phyloP scores from a whole-genome alignment of 495 filamentous ascomycete genomes.

The Podospora pseudoanserina region DNA sequence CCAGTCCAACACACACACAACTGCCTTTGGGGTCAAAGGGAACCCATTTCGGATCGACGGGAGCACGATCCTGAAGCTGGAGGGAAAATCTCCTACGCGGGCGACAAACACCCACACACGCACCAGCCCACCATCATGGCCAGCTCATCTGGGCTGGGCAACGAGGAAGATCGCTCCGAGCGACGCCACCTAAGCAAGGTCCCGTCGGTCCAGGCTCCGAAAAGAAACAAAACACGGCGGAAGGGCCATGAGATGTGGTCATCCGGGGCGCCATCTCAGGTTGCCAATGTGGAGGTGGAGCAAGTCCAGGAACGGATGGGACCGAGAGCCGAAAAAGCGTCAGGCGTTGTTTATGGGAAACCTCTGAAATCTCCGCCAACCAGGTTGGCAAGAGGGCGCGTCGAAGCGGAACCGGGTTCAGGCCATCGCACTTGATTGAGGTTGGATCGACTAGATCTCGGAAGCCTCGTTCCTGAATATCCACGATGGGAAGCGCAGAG shows the following conservation, averaged over 20 bases:
- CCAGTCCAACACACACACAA: background rate
- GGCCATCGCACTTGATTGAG: constrained; percentile 22
- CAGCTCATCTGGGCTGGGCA: background rate
- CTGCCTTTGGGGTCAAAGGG: background rate
- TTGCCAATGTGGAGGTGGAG: constrained; percentile 5
- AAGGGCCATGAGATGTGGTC: background rate
- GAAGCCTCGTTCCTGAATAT: constrained; percentile 33
- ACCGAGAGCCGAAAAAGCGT: constrained; percentile 16
- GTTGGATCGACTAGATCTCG: constrained; percentile 26
- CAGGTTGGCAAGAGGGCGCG: constrained; percentile 19
- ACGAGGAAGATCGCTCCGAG: constrained; percentile 23
- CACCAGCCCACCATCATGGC: background rate
- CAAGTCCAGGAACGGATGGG: constrained; percentile 5
- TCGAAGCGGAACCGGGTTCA: constrained; percentile 26
- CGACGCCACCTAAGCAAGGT: constrained; percentile 1
- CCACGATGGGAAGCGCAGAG: constrained; percentile 30
- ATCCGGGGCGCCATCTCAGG: background rate
- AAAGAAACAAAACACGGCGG: constrained; percentile 12
- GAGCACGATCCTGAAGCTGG: constrained; percentile 17
- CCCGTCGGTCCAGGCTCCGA: constrained; percentile 5
- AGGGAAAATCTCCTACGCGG: background rate
- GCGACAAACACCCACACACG: background rate
- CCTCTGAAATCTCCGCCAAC: constrained; percentile 27
- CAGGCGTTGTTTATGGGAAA: constrained; percentile 21
- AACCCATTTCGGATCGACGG: constrained; percentile 28